phyloP scores from a whole-genome alignment of 208 protist genomes.

The Leishmania mexicana region DNA sequence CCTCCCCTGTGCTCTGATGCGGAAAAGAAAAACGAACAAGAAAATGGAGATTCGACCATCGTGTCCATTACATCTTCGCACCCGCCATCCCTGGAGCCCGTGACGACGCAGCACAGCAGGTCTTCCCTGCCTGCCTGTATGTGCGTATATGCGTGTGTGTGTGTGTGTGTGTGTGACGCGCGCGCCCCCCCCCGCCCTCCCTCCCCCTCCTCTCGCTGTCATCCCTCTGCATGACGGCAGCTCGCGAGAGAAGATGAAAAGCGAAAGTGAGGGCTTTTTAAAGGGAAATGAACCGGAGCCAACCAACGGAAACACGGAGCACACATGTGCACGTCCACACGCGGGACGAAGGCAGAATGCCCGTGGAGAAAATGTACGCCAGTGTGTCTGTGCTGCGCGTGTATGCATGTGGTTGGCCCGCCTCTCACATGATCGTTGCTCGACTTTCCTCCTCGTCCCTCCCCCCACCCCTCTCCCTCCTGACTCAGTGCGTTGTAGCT shows the following conservation, averaged over 20 bases:
- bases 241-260: background rate
- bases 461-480: background rate
- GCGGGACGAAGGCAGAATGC: background rate
- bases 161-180: background rate
- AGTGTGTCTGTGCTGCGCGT: background rate
- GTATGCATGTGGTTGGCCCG: background rate
- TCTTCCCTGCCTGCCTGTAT: background rate
- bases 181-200: background rate
- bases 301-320: background rate
- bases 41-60: background rate
- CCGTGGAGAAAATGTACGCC: background rate
- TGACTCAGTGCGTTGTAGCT: background rate
- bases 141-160: background rate
- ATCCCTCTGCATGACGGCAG: background rate
- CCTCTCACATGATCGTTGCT: background rate
- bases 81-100: too few species aligned
- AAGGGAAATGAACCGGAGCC: background rate
- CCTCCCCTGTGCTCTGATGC: slow-evolving; percentile 1
- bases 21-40: background rate
- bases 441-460: background rate
- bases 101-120: background rate
- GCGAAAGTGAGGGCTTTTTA: background rate
- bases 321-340: background rate
- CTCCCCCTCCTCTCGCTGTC: background rate
- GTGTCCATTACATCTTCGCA: background rate